Conservation (phyloP, 371 early-diverging fungal genomes). For the Phascolomyces articulosus region DNA sequence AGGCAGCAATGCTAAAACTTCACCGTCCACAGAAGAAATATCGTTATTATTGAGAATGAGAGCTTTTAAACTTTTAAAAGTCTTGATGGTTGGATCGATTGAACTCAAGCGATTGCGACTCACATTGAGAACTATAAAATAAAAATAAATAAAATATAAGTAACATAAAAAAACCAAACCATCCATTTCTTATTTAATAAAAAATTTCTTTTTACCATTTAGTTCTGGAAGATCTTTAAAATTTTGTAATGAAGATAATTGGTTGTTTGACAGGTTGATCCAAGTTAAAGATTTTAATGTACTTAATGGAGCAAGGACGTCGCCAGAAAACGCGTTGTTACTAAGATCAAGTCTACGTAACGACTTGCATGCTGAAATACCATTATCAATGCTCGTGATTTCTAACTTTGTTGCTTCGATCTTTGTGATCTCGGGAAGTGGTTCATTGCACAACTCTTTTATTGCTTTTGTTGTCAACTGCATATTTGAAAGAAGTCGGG, state of each 20-base stretch:
- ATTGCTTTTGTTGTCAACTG: slow-evolving; percentile 56
- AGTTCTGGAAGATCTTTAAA: slow-evolving; percentile 63
- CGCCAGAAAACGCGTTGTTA: slow-evolving; percentile 61
- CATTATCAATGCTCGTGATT: slow-evolving; percentile 68
- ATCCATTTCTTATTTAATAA: not conserved
- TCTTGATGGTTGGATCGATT: slow-evolving; percentile 62
- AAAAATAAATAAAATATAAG: slow-evolving; percentile 3
- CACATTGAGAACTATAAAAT: slow-evolving; percentile 67
- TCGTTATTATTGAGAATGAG: slow-evolving; percentile 83
- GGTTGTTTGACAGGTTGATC: slow-evolving; percentile 70
- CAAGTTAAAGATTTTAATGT: slow-evolving; percentile 61
- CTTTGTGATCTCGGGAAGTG: slow-evolving; percentile 49
- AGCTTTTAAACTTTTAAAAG: slow-evolving; percentile 72
- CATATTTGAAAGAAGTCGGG: slow-evolving; percentile 1
- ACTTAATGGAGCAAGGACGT: slow-evolving; percentile 58
- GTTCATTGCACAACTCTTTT: slow-evolving; percentile 33
- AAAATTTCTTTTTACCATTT: slow-evolving; percentile 66
- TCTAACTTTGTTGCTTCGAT: slow-evolving; percentile 58
- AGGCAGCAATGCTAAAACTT: slow-evolving; percentile 45
- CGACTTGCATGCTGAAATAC: slow-evolving; percentile 60
- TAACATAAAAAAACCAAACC: not conserved
- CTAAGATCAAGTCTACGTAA: slow-evolving; percentile 74
- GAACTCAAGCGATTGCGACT: slow-evolving; percentile 71
- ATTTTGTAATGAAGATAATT: slow-evolving; percentile 62
- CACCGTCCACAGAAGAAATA: slow-evolving; percentile 65